Evolutionary conservation across 805 yeast genomes (phyloP).

Genomic region (Wickerhamiella galacta): DNA sequence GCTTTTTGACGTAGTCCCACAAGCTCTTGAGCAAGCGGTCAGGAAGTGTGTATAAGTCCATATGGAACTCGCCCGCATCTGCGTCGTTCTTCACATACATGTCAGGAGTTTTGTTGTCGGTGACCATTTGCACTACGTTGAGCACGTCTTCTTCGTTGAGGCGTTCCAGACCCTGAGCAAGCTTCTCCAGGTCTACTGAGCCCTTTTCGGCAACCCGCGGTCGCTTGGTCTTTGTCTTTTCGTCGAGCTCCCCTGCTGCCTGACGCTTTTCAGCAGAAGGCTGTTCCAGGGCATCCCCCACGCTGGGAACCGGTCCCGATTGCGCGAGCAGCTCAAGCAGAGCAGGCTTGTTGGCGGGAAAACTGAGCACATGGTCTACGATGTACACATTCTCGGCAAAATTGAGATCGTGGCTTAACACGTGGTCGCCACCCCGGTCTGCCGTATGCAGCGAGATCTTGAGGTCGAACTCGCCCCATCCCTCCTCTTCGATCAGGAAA

Average conservation of each 20-base stretch:
- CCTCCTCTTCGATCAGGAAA: constrained; percentile 75
- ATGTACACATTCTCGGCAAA: constrained; percentile 62
- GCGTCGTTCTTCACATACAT: constrained; percentile 92
- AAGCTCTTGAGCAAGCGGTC: constrained; percentile 78
- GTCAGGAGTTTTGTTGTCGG: constrained; percentile 85
- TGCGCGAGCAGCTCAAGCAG: constrained; percentile 59
- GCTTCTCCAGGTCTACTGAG: constrained; percentile 68
- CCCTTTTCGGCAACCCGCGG: constrained; percentile 31
- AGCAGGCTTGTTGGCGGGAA: constrained; percentile 61
- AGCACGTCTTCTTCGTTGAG: constrained; percentile 82
- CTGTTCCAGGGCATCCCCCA: constrained; percentile 4
- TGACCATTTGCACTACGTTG: constrained; percentile 93
- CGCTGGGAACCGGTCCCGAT: constrained; percentile 59
- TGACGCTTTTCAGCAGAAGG: constrained; percentile 25
- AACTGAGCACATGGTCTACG: constrained; percentile 57
- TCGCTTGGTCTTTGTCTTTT: constrained; percentile 19
- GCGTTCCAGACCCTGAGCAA: constrained; percentile 80
- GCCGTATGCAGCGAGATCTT: constrained; percentile 58
- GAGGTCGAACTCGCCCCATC: constrained; percentile 97
- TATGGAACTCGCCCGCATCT: constrained; percentile 92
- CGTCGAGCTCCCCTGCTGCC: constrained; percentile 20
- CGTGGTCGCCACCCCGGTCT: constrained; percentile 80
- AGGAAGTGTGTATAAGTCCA: constrained; percentile 88
- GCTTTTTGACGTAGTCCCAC: constrained; percentile 85
- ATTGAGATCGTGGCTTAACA: constrained; percentile 76